phyloP scores from a whole-genome alignment of 2,329 filamentous ascomycete genomes.

The Incumbomyces lentus region DNA sequence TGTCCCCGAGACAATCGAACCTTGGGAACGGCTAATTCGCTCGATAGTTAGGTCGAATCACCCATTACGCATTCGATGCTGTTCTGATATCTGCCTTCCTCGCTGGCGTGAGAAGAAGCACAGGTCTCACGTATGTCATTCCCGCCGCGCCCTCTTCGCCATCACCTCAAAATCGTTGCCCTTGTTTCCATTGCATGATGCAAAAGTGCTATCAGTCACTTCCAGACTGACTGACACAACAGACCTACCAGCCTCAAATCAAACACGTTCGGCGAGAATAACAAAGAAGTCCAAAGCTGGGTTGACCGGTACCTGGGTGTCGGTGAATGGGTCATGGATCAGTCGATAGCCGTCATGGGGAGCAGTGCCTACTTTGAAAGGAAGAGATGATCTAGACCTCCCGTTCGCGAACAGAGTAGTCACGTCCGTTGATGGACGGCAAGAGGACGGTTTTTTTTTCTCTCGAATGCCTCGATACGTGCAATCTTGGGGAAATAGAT shows the following conservation, averaged over 20 bases:
- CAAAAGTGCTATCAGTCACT: background rate
- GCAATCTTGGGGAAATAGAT: too few relatives aligned
- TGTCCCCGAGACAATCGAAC: constrained; percentile 26
- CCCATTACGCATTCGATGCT: constrained; percentile 93
- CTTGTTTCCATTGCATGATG: background rate
- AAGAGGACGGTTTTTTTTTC: too few relatives aligned
- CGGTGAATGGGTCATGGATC: constrained; percentile 97
- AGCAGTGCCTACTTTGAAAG: constrained; percentile 86
- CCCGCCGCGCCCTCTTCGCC: constrained; percentile 9
- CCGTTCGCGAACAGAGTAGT: too few relatives aligned
- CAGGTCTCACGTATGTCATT: constrained; percentile 82
- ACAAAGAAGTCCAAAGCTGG: constrained; percentile 72
- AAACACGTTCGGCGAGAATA: constrained; percentile 69
- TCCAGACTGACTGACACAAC: constrained; percentile 20
- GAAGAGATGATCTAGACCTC: constrained; percentile 49
- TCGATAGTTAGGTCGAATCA: constrained; percentile 73
- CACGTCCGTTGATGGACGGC: too few relatives aligned
- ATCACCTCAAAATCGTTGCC: background rate
- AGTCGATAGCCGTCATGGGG: constrained; percentile 83
- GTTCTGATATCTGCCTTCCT: constrained; percentile 92
- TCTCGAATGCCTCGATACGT: too few relatives aligned
- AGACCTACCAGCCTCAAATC: constrained; percentile 64
- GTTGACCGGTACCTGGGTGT: constrained; percentile 87
- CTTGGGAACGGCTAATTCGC: constrained; percentile 34
- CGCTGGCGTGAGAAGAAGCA: constrained; percentile 93